Percentiles rank a stretch among this genome's conserved stretches.
These are phyloP conservation scores for Sisymbrium irio DNA, from an alignment of 345 rosid species.

Conservation along the genomic window DNA sequence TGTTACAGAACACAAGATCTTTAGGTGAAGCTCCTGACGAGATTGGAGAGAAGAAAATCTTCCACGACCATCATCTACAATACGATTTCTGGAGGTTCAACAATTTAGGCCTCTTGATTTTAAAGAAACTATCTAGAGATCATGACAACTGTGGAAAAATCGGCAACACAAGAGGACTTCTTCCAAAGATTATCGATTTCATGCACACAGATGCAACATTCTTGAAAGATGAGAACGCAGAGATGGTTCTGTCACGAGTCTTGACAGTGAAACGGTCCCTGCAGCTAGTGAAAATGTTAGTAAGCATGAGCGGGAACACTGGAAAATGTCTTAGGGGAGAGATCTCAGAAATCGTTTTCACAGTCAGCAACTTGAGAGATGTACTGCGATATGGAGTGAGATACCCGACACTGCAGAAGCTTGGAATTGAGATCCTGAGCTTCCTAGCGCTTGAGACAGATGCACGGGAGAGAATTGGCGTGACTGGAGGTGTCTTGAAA, in stretches of 20 bases:
- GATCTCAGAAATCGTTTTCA: slow-evolving; percentile 84
- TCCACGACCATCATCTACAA: slow-evolving; percentile 45
- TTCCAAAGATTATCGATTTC: slow-evolving; percentile 80
- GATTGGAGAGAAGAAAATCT: slow-evolving; percentile 56
- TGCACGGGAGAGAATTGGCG: slow-evolving; percentile 73
- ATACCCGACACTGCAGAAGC: slow-evolving; percentile 63
- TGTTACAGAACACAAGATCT: slow-evolving; percentile 56
- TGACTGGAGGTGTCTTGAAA: slow-evolving; percentile 78
- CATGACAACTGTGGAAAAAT: slow-evolving; percentile 93
- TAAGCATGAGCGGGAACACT: slow-evolving; percentile 68
- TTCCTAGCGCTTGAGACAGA: slow-evolving; percentile 69
- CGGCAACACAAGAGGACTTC: slow-evolving; percentile 85
- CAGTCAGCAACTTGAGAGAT: slow-evolving; percentile 76
- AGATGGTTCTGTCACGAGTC: slow-evolving; percentile 45
- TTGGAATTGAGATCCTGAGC: slow-evolving; percentile 66
- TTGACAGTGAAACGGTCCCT: slow-evolving; percentile 69
- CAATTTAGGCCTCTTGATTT: slow-evolving; percentile 73
- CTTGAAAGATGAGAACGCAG: slow-evolving; percentile 45
- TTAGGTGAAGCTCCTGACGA: slow-evolving; percentile 59
- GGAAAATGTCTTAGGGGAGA: slow-evolving; percentile 71
- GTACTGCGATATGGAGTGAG: slow-evolving; percentile 62
- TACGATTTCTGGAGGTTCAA: slow-evolving; percentile 71
- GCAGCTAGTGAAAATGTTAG: slow-evolving; percentile 80
- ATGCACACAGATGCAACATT: slow-evolving; percentile 53
- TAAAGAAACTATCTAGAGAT: slow-evolving; percentile 76